phyloP scores from a whole-genome alignment of 73 alveolate species.

The Blepharisma stoltei region DNA sequence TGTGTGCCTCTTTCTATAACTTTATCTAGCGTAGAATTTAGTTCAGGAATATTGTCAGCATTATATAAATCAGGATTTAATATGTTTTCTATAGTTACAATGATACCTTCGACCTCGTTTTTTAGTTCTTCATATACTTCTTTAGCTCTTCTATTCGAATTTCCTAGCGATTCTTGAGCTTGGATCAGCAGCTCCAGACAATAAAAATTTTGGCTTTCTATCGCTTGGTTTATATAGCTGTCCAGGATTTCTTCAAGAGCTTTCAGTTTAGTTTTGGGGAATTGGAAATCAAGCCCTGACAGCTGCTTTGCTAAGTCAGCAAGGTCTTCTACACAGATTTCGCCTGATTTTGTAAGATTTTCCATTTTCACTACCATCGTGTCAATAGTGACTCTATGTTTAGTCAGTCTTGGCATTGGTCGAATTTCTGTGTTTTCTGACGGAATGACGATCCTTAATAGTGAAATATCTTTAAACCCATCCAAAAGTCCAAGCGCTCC shows the following conservation, averaged over 20 bases:
- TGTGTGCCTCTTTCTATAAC: constrained; percentile 4
- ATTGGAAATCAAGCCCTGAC: background rate
- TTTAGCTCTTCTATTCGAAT: background rate
- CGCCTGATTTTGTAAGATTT: background rate
- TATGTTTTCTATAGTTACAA: background rate
- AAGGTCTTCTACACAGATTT: background rate
- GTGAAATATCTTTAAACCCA: background rate
- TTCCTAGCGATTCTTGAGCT: background rate
- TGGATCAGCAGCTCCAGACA: background rate
- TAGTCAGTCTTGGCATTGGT: background rate
- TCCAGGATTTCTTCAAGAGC: background rate
- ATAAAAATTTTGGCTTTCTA: background rate
- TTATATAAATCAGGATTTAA: background rate
- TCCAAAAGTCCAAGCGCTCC: too few relatives aligned
- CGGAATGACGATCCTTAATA: background rate
- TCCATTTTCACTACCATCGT: background rate
- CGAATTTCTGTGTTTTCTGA: background rate
- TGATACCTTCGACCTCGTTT: background rate
- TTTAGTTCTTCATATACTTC: background rate
- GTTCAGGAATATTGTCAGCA: constrained; percentile 18
- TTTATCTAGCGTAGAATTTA: background rate
- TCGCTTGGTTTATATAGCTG: background rate
- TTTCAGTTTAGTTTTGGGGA: background rate
- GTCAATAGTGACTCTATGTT: background rate
- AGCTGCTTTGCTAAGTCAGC: background rate